These are phyloP conservation scores for Leccinum uliginosum DNA, from an alignment of 768 basidiomycete species.

Conservation along the genomic window DNA sequence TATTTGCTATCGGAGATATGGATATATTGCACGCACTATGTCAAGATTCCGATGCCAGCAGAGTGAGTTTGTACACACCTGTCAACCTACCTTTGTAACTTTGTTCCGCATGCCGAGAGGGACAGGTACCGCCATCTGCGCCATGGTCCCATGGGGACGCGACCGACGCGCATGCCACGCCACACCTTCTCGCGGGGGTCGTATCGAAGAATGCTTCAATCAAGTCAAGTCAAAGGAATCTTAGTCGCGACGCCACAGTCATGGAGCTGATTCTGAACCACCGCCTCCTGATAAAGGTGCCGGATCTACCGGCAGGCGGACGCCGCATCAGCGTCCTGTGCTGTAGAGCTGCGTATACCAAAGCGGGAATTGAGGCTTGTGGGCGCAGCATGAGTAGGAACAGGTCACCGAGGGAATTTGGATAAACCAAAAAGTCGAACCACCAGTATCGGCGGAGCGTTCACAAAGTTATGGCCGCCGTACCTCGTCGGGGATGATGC, in stretches of 20 bases:
- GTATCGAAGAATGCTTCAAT: conserved; percentile 23
- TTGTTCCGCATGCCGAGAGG: conserved; percentile 12
- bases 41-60: background rate
- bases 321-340: background rate
- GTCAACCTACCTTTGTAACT: background rate
- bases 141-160: background rate
- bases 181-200: conserved; percentile 11
- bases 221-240: conserved; percentile 28
- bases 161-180: background rate
- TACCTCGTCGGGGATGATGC: conserved; percentile 21
- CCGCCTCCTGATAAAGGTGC: conserved; percentile 9
- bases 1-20: conserved; percentile 9
- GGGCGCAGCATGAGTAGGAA: conserved; percentile 29
- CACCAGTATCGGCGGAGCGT: conserved; percentile 43
- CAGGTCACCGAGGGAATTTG: background rate
- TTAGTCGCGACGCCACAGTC: conserved; percentile 33
- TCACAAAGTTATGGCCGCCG: conserved; percentile 35
- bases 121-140: background rate
- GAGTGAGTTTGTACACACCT: conserved; percentile 7
- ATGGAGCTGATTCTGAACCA: conserved; percentile 48
- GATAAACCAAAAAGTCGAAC: conserved; percentile 5
- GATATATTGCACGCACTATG: background rate
- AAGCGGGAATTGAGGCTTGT: conserved; percentile 32
- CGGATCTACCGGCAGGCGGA: conserved; percentile 6
- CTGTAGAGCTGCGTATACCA: conserved; percentile 23